Evolutionary conservation across 805 yeast genomes (phyloP).

Genomic region (Starmerella sirachaensis): DNA sequence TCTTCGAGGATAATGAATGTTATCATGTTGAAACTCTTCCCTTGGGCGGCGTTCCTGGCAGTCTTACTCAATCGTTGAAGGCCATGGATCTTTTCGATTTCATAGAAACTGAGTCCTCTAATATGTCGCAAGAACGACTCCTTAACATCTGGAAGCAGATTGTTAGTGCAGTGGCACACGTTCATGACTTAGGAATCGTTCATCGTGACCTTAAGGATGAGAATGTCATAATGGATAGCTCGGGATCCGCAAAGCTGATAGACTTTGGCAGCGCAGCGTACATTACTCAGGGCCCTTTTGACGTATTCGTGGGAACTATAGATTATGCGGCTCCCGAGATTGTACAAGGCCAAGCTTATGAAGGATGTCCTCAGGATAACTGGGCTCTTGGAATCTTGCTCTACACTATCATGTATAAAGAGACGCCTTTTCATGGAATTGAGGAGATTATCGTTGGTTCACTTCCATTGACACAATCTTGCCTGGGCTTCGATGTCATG

Average conservation of each 20-base stretch:
- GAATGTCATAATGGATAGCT: conserved; percentile 72
- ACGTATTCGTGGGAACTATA: conserved; percentile 92
- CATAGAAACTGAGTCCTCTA: conserved; percentile 41
- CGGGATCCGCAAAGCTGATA: conserved; percentile 67
- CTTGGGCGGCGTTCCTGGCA: conserved; percentile 70
- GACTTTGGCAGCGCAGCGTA: conserved; percentile 96
- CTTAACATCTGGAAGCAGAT: conserved; percentile 40
- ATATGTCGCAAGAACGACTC: neutral
- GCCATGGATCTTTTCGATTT: conserved; percentile 87
- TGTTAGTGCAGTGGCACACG: conserved; percentile 63
- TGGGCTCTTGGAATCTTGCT: conserved; percentile 93
- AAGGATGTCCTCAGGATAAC: conserved; percentile 88
- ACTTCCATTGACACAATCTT: conserved; percentile 25
- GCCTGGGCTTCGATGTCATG: conserved; percentile 9
- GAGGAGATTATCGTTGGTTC: conserved; percentile 93
- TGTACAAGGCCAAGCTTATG: conserved; percentile 73
- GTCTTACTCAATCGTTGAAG: too few species aligned
- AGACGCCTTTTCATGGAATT: conserved; percentile 89
- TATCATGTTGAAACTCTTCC: conserved; percentile 87
- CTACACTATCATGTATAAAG: conserved; percentile 82
- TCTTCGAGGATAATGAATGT: conserved; percentile 80
- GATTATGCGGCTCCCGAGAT: conserved; percentile 98
- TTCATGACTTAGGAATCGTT: conserved; percentile 72
- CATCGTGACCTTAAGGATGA: conserved; percentile 95
- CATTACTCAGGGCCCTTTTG: conserved; percentile 83